Base-by-base conservation (phyloP, 495 filamentous ascomycete species). In the Astrocystis sublimbata region DNA sequence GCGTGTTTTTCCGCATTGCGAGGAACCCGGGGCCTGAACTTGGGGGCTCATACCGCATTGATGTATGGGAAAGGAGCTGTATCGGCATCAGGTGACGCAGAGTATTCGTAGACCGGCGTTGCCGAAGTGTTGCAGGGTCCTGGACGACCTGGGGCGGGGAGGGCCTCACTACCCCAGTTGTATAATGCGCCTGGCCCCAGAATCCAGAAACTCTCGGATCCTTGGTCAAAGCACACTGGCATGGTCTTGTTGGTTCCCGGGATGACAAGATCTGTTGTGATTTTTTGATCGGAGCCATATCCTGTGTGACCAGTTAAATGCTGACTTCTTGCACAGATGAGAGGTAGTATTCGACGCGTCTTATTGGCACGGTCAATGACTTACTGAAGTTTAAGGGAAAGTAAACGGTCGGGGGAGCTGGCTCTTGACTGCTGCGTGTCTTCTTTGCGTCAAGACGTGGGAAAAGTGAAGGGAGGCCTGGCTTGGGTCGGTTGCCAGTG, bases 171-270 rank as follows among this genome's bases (percentile, higher is more conserved):
- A 6, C 60, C 60, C 60, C 60, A 62, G 23, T 62, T 62, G n/a
- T 33, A 35, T 5, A 62, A 23, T 23, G 50, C 33, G 28, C 50
- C 60, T 1, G 24, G 60, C n/a, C 24, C 60, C 7, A 52, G 40
- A 3, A 62, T 12, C 31, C 36, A 62, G 50, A 45, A 62, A 40
- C 4, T 43, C 50, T 62, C 60, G 23, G 36, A 45, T 2, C 60
- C 60, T 28, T 62, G 60, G 12, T 62, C 60, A 41, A 45, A 62
- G 40, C 50, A 52, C 8, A 62, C 60, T 33, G 50, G 45, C 38
- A 62, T 55, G 6, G 47, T 55, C 15, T 62, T 42, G 26, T 56
- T 54, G 47, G 19, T 45, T 21, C 38, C 36, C 6, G 60, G 60
- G 24, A 55, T 62, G 6, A 45, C 1, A 19, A 62, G 60, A 21